These are phyloP conservation scores for Russula ochroleuca DNA, from an alignment of 768 basidiomycete species.

Conservation along the genomic window DNA sequence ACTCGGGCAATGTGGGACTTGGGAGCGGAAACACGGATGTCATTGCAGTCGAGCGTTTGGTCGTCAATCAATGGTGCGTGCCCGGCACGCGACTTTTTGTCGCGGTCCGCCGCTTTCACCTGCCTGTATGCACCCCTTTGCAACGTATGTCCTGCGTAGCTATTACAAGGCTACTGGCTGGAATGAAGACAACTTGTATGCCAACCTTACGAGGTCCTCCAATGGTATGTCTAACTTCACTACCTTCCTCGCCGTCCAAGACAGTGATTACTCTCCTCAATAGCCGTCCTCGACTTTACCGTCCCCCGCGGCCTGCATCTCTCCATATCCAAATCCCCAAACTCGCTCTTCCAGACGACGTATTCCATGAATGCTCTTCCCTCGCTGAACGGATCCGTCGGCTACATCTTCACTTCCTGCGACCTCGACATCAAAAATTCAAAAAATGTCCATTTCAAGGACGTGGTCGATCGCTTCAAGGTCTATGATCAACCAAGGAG, in stretches of 20 bases:
- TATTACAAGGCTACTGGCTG: constrained; percentile 94
- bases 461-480: constrained; percentile 85
- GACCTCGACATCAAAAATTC: constrained; percentile 69
- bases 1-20: constrained; percentile 49
- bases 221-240: constrained; percentile 48
- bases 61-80: neutral
- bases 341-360: constrained; percentile 81
- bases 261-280: neutral
- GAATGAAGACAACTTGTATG: constrained; percentile 94
- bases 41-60: constrained; percentile 12
- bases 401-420: constrained; percentile 91
- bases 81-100: neutral
- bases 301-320: constrained; percentile 78
- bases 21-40: constrained; percentile 39
- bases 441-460: constrained; percentile 72
- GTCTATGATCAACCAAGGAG: constrained; percentile 76
- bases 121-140: constrained; percentile 69
- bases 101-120: neutral
- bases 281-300: constrained; percentile 88
- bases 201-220: constrained; percentile 85
- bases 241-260: neutral
- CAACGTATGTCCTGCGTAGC: constrained; percentile 79
- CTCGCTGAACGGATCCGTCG: constrained; percentile 85
- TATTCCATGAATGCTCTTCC: constrained; percentile 93
- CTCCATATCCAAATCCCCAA: constrained; percentile 84